phyloP scores from a whole-genome alignment of 768 basidiomycete species.

The Tephrocybe rancida region DNA sequence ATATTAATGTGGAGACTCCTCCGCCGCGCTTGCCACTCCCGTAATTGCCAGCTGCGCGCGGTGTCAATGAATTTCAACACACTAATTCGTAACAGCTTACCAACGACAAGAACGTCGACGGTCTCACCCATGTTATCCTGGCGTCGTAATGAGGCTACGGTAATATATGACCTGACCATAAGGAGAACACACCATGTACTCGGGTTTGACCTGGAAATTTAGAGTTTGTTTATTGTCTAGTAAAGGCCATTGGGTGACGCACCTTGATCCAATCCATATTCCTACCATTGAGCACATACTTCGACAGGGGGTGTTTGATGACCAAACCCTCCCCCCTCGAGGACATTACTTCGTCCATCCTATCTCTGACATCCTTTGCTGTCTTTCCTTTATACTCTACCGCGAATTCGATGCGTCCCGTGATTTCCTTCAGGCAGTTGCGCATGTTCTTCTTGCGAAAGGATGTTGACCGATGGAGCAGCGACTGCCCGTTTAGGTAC shows the following conservation, averaged over 20 bases:
- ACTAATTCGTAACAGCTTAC: constrained; percentile 40
- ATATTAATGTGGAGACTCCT: constrained; percentile 86
- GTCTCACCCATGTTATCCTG: constrained; percentile 93
- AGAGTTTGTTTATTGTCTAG: not conserved
- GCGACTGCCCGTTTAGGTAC: constrained; percentile 81
- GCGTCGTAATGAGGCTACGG: not conserved
- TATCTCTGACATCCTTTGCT: constrained; percentile 76
- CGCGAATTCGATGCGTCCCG: constrained; percentile 82
- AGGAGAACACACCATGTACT: constrained; percentile 66
- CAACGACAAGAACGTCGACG: constrained; percentile 89
- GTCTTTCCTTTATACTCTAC: constrained; percentile 74
- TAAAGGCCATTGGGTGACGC: constrained; percentile 1
- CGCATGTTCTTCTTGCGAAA: constrained; percentile 82
- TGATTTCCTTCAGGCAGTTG: constrained; percentile 64
- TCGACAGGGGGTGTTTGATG: constrained; percentile 80
- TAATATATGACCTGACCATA: not conserved
- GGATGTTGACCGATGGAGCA: constrained; percentile 69
- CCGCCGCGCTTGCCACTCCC: constrained; percentile 87
- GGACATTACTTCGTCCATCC: constrained; percentile 85
- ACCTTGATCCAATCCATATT: constrained; percentile 95
- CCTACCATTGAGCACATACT: constrained; percentile 86
- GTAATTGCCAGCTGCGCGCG: constrained; percentile 73
- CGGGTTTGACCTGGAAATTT: constrained; percentile 70
- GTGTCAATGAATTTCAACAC: constrained; percentile 1
- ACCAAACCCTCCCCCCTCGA: constrained; percentile 91